Percentiles rank a stretch among this genome's conserved stretches.
These are phyloP conservation scores for Clavispora vitiphila DNA, from an alignment of 805 yeast species.

Conservation along the genomic window DNA sequence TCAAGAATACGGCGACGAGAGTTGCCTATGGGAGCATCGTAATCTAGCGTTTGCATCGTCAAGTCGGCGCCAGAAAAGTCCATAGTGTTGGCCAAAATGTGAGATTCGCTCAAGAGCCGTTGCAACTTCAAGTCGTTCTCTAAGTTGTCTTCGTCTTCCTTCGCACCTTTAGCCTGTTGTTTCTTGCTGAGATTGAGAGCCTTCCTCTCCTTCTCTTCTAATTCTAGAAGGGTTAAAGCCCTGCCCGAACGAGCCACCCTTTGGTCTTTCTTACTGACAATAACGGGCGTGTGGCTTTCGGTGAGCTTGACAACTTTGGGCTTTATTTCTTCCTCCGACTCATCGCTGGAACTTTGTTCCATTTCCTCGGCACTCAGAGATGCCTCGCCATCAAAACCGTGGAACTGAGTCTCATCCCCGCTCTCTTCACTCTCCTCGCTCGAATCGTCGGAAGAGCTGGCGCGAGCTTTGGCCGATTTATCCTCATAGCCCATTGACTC, in stretches of 20 bases:
- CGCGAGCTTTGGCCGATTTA: slow-evolving; percentile 4
- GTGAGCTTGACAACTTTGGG: slow-evolving; percentile 49
- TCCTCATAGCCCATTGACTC: slow-evolving; percentile 52
- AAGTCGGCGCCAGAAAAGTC: slow-evolving; percentile 63
- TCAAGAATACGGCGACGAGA: slow-evolving; percentile 62
- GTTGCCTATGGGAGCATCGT: slow-evolving; percentile 61
- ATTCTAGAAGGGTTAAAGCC: slow-evolving; percentile 44
- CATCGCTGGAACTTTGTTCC: slow-evolving; percentile 6
- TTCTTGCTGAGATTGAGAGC: slow-evolving; percentile 26
- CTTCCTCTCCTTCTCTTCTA: slow-evolving; percentile 21
- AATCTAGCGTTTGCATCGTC: slow-evolving; percentile 57
- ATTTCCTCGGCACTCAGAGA: slow-evolving; percentile 6
- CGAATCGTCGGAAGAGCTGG: not conserved
- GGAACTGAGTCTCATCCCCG: slow-evolving; percentile 3
- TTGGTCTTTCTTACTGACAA: slow-evolving; percentile 41
- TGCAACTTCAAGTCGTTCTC: slow-evolving; percentile 72
- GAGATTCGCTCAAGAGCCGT: slow-evolving; percentile 66
- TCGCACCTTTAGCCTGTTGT: slow-evolving; percentile 30
- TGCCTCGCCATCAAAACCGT: slow-evolving; percentile 6
- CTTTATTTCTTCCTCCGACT: slow-evolving; percentile 9
- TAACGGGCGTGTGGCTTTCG: slow-evolving; percentile 25
- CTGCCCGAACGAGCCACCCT: slow-evolving; percentile 57
- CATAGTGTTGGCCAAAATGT: slow-evolving; percentile 44
- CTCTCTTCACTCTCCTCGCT: slow-evolving; percentile 8
- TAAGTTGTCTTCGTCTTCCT: slow-evolving; percentile 47